phyloP scores from a whole-genome alignment of 176 grass and related monocot species.

The Musa schizocarpa region DNA sequence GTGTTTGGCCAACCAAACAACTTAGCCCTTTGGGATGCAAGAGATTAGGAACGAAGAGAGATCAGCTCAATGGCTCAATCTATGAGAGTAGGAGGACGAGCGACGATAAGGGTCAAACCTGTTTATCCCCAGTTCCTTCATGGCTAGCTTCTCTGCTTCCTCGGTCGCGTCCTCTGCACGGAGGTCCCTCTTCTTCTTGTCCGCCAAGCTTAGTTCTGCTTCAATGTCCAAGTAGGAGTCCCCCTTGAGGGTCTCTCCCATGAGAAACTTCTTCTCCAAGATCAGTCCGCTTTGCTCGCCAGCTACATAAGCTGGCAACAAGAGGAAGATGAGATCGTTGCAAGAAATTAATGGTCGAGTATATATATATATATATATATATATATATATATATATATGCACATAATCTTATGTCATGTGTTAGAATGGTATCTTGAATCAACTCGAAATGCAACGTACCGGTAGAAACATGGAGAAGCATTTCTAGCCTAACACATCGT shows the following conservation, averaged over 20 bases:
- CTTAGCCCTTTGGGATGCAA: conserved; percentile 30
- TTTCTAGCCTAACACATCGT: neutral
- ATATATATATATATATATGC: too few species aligned
- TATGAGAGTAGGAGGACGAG: too few species aligned
- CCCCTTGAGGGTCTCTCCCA: conserved; percentile 7
- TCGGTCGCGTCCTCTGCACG: neutral
- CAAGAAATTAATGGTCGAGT: too few species aligned
- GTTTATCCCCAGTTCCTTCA: conserved; percentile 78
- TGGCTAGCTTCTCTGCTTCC: conserved; percentile 31
- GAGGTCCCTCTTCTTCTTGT: conserved; percentile 12
- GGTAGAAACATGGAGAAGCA: conserved; percentile 11
- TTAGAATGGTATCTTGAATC: too few species aligned
- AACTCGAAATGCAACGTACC: neutral
- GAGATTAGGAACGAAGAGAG: too few species aligned
- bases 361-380: too few species aligned
- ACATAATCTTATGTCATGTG: too few species aligned
- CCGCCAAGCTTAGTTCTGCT: conserved; percentile 20
- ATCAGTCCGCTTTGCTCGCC: conserved; percentile 11
- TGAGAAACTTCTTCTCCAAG: conserved; percentile 18
- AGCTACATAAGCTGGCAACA: neutral
- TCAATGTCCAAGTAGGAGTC: conserved; percentile 18
- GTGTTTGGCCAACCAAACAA: conserved; percentile 76
- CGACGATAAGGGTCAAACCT: conserved; percentile 9
- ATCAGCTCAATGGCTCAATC: neutral
- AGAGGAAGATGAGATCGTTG: neutral